Base-by-base conservation (phyloP, 192 early-diverging fungal species). In the Rhizoclosmatium globosum region DNA sequence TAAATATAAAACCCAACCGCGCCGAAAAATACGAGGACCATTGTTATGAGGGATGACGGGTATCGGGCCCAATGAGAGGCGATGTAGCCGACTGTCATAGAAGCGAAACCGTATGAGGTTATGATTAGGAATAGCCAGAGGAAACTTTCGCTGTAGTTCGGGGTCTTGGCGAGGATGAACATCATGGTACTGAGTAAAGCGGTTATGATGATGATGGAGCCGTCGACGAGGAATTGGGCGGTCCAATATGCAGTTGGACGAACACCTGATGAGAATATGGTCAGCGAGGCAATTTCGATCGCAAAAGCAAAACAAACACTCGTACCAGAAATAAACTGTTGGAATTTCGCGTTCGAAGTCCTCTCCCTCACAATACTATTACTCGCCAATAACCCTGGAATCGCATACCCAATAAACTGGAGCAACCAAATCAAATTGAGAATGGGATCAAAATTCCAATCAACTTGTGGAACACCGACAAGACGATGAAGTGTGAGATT, bases 1-100 rank as follows among this genome's bases (percentile, higher is more conserved):
- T 64, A 64, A 1, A 64, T 64, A 23, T 64, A 64, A 38, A 64
- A 64, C 31, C 62, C 62, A 21, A 64, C 62, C 1, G 62, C 62
- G 15, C 21, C 21, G 31, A 39, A 64, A 41, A 64, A 64, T 13
- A 23, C 31, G 13, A 64, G 62, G 62, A 64, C 41, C 62, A 41
- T 39, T 39, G 62, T 64, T 11, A 64, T 39, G 41, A 41, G 41
- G 15, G 23, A 39, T 13, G 62, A 64, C 62, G 41, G 23, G 21
- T 13, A 39, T 21, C 21, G 9, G 15, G 62, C 62, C 62, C 23
- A 64, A 38, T 39, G 41, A 23, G 62, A 64, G 13, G 23, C 23
- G 2, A 64, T 38, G n/a, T 64, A 64, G 7, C 62, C 62, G 23
- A 64, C 31, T 3, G 62, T 39, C 4, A 38, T 4, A 21, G 62